Base-by-base conservation (phyloP, 2,329 filamentous ascomycete genomes). In the Elsinoe ampelina region DNA sequence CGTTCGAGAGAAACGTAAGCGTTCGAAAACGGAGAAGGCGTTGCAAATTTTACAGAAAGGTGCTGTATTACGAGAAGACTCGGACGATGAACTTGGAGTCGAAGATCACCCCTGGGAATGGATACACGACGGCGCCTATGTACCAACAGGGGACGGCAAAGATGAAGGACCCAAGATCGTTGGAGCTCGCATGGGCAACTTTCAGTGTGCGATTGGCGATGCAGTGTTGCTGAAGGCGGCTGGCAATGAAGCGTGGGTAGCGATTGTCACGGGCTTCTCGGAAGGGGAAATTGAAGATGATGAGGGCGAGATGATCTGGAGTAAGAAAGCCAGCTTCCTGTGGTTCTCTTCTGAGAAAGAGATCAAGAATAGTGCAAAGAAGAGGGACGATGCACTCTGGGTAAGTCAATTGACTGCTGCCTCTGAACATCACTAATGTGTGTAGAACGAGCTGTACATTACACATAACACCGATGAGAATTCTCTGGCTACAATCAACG, bases 321-420 rank as follows among this genome's bases (percentile, higher is more conserved):
- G 77, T 60, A 96, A 89, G 76, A 83, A 85, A 22, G 92, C 87
- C 57, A 87, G 86, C 61, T 93, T 98, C 67, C 85, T 96, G 79
- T 98, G 93, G 93, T 96, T 98, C 68, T 90, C 88, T 0, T 89
- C 88, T 0, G 87, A 95, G 65, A 87, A 86, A 65, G 92, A 97
- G 72, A 89, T 96, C 59, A 82, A 85, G 26, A 93, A 88, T 64
- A 86, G 85, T 67, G 80, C 83, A 58, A 92, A 88, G 72, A 95
- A 93, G 73, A 79, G 89, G 65, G 79, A 76, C 11, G 93, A 98
- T 71, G 89, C 82, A 58, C 70, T 95, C 54, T 58, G 59, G 3
- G 57, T 41, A 81, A 81, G 66, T 20, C 2, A 7, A 11, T 17
- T 30, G 10, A 17, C 15, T 83, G 87, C 74, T 58, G 73, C 64